Base-by-base conservation (phyloP, 2,329 filamentous ascomycete genomes). In the Talaromyces sp. region DNA sequence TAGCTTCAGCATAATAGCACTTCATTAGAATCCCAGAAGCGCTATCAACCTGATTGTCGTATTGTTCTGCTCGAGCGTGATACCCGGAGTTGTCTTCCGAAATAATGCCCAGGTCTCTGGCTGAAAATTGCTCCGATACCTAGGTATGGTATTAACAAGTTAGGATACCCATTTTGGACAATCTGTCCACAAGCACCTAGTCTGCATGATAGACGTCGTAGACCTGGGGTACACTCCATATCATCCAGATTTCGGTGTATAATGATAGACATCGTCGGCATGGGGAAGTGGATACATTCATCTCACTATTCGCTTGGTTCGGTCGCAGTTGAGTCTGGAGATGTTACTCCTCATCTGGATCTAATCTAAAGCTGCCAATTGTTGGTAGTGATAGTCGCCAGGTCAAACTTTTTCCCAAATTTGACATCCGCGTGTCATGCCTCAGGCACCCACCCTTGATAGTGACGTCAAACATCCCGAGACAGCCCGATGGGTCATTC, bases 401-500 rank as follows among this genome's bases (percentile, higher is more conserved):
- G 35, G n/a, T 35, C 27, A 47, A 47, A 47, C 45, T 19, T 50
- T 50, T 37, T 9, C 47, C 13, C 47, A 27, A 49, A 50, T 22
- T 22, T 2, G 14, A 31, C 13, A 14, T 22, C 47, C 6, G 7
- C 27, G 6, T 4, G 8, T 0, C 13, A 33, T 39, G 52, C 52
- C 52, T 56, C 52, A 56, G 52, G 52, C 52, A 39, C 19, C 33
- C 5, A 56, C n/a, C 1, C 1, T 7, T 3, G 4, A 39, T 4
- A 22, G 19, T 56, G 52, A 56, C 52, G 52, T 56, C 52, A 56
- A 39, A 7, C n/a, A 8, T 56, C 33, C 50, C 52, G 52, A 56
- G n/a, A 56, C 31, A 56, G 33, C 13, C 52, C 52, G 52, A 56
- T 3, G 3, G 3, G 1, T 16, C n/a, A 39, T 16, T 3, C 33